Conservation (phyloP, 225 moss, liverwort and hornwort species). For the Rhytidiadelphus loreus region DNA sequence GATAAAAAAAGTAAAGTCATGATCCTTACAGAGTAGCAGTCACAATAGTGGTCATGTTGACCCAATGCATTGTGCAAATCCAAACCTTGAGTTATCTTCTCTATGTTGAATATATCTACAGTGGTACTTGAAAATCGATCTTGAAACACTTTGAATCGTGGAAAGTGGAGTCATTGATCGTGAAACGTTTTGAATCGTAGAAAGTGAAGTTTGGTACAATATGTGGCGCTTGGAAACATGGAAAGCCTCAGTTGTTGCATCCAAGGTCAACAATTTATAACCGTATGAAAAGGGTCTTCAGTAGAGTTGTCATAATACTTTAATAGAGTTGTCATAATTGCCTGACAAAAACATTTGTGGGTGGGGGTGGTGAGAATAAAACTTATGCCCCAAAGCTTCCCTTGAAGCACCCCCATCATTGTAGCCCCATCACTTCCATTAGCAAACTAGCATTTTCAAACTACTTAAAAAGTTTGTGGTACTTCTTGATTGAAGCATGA, state of each 20-base stretch:
- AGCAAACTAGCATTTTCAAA: not conserved
- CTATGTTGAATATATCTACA: accelerated
- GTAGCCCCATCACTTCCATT: accelerated
- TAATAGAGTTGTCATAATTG: accelerated
- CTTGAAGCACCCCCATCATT: not conserved
- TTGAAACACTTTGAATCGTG: accelerated
- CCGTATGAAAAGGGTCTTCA: accelerated
- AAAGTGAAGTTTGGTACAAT: not conserved
- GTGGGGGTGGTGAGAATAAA: no score
- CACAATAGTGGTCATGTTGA: accelerated
- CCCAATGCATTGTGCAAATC: accelerated
- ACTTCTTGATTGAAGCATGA: not conserved
- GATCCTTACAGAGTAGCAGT: accelerated
- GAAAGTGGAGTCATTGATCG: no score
- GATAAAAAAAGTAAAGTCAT: accelerated
- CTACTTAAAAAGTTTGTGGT: accelerated
- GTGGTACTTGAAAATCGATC: no score
- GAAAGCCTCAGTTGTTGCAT: accelerated
- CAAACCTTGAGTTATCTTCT: not conserved
- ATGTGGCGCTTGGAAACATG: not conserved
- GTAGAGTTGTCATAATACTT: accelerated
- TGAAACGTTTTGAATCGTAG: accelerated
- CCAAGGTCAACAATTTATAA: not conserved
- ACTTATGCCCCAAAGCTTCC: not conserved
- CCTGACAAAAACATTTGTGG: accelerated